Evolutionary conservation across 2,329 filamentous ascomycete genomes (phyloP), one percentile per base, ranked within the genome.

Genomic region (Apiospora koreana): DNA sequence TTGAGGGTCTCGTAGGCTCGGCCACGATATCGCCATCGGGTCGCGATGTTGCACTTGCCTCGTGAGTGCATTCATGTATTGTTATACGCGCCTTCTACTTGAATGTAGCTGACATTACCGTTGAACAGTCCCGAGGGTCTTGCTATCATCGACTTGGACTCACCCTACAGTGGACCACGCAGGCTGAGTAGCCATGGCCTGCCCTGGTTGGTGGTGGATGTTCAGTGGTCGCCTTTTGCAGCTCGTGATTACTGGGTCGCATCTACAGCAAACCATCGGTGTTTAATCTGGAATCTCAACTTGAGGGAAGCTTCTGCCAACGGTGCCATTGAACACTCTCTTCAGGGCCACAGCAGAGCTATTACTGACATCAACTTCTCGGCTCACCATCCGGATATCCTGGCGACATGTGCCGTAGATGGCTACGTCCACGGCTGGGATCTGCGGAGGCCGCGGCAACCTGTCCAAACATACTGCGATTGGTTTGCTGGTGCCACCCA

Each of bases 311-410:
- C 95, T 75, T 93, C 92, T 0, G 83, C 84, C 35, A 86, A 87
- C 8, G 89, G 89, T 2, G 88, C 90, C 50, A 94, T 98, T 73
- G 94, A 98, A 80, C 93, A 95, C 80, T 95, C 94, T 16, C 86
- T 98, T 18, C 93, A 97, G 76, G 94, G 92, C 2, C 95, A 94
- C 80, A 93, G 90, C 64, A 89, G 95, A 74, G 94, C 95, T 72
- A 98, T 98, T 75, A 98, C 95, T 9, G 95, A 98, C 79, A 94
- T 98, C 80, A 98, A 98, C 80, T 98, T 97, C 80, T 97, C 94
- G 0, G 94, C 95, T 6, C 94, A 97, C 75, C 93, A 98, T 77
- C 94, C 94, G 0, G 95, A 98, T 78, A 86, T 95, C 58, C 88
- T 98, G 21, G 93, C 94, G 12, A 97, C 95, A 0, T 98, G 94